phyloP scores from a whole-genome alignment of 1,284 basidiomycete genomes.

The Apiotrichum veenhuisii region DNA sequence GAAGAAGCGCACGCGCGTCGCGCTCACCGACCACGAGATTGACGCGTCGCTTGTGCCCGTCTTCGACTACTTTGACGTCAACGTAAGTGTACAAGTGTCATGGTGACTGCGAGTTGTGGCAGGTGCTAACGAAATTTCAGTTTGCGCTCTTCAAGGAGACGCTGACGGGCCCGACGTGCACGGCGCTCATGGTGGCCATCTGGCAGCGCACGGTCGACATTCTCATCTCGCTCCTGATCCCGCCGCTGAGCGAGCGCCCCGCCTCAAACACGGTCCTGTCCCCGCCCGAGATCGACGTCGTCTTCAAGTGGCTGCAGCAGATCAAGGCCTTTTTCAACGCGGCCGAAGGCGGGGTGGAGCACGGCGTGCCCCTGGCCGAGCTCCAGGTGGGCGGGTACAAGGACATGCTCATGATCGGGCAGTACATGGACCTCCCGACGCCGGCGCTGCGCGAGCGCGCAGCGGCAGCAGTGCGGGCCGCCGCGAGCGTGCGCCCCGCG shows the following conservation, averaged over 20 bases:
- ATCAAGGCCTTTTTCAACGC: conserved; percentile 50
- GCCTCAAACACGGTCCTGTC: conserved; percentile 15
- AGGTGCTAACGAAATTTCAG: conserved; percentile 18
- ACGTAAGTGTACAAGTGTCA: conserved; percentile 32
- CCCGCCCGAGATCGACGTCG: conserved; percentile 37
- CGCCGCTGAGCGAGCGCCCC: conserved; percentile 43
- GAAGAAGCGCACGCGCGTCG: conserved; percentile 34
- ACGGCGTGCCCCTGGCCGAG: conserved; percentile 39
- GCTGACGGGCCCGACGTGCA: conserved; percentile 26
- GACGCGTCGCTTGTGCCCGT: conserved; percentile 39
- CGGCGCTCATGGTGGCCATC: conserved; percentile 32
- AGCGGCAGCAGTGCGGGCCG: conserved; percentile 40
- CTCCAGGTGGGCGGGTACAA: conserved; percentile 42
- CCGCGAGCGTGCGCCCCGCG: conserved; percentile 4
- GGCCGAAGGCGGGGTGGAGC: conserved; percentile 38
- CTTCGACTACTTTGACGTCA: conserved; percentile 46
- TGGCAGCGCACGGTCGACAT: conserved; percentile 44
- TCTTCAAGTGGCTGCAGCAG: conserved; percentile 48
- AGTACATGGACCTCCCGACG: conserved; percentile 47
- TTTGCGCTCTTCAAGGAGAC: conserved; percentile 45
- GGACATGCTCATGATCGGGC: conserved; percentile 46
- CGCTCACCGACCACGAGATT: conserved; percentile 36
- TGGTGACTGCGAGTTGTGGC: no score
- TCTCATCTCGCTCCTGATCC: conserved; percentile 44
- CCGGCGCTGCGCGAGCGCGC: conserved; percentile 38